These are phyloP conservation scores for Arthromyces matolae DNA, from an alignment of 768 basidiomycete species.

Conservation along the genomic window DNA sequence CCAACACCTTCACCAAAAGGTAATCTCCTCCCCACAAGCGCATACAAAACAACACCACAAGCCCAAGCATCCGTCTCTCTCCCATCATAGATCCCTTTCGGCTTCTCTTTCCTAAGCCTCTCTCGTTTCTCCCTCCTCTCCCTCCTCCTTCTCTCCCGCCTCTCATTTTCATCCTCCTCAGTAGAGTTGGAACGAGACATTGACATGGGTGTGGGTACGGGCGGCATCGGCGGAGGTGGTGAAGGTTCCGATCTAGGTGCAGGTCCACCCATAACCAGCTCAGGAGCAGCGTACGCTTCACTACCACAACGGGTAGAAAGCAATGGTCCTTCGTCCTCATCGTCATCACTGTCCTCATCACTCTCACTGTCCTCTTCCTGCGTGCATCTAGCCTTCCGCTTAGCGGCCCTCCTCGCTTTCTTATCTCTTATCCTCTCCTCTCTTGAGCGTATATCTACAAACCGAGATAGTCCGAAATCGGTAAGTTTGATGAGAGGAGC, in stretches of 20 bases:
- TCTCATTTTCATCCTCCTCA: conserved; percentile 7
- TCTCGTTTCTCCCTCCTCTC: too few relatives aligned
- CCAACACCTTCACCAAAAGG: conserved; percentile 65
- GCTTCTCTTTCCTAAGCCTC: too few relatives aligned
- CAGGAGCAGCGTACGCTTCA: conserved; percentile 85
- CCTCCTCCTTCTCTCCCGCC: too few relatives aligned
- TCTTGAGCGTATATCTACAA: conserved; percentile 56
- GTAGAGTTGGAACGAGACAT: too few relatives aligned
- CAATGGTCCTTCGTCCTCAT: conserved; percentile 36
- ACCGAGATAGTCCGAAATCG: conserved; percentile 87
- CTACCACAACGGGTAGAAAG: conserved; percentile 82
- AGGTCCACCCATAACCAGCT: conserved; percentile 53
- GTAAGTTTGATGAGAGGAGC: conserved; percentile 74
- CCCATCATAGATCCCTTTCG: conserved; percentile 74
- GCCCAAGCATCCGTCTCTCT: conserved; percentile 88
- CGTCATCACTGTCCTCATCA: conserved; percentile 17
- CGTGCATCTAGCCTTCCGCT: background rate
- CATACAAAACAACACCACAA: conserved; percentile 83
- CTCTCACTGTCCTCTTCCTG: background rate
- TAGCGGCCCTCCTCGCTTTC: background rate
- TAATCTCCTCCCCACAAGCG: conserved; percentile 62
- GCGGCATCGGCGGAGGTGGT: background rate
- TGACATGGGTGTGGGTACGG: background rate
- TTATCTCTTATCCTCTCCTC: conserved; percentile 13
- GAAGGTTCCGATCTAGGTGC: conserved; percentile 4